Evolutionary conservation across 495 filamentous ascomycete species (phyloP).

Genomic region (Lasiosphaeris hirsuta): DNA sequence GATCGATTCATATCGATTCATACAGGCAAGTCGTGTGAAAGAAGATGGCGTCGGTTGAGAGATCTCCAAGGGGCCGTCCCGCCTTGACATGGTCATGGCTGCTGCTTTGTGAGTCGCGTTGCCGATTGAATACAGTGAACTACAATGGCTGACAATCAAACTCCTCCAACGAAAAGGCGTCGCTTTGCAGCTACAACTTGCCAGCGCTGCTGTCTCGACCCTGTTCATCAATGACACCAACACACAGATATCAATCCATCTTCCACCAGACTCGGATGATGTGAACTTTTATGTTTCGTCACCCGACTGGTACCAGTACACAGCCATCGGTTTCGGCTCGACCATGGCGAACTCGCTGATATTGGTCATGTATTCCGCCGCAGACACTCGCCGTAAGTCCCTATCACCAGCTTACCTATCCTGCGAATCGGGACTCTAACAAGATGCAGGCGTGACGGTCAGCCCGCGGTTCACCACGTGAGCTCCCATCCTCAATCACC

Average conservation of each 20-base stretch:
- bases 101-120: too few relatives aligned
- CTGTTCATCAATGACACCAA: conserved; percentile 22
- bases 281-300: conserved; percentile 29
- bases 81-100: too few relatives aligned
- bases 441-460: conserved; percentile 15
- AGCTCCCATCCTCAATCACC: background rate
- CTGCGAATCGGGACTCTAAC: background rate
- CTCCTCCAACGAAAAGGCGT: conserved; percentile 3
- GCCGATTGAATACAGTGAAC: background rate
- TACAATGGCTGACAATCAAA: conserved; percentile 16
- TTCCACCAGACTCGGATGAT: conserved; percentile 24
- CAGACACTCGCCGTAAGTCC: conserved; percentile 10
- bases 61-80: too few relatives aligned
- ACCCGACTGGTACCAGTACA: conserved; percentile 28
- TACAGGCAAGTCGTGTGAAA: too few relatives aligned
- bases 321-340: conserved; percentile 28
- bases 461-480: conserved; percentile 22
- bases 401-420: background rate
- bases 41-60: too few relatives aligned
- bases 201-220: conserved; percentile 13
- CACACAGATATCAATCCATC: conserved; percentile 24
- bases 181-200: conserved; percentile 1
- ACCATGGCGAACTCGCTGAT: conserved; percentile 24
- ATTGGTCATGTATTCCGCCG: conserved; percentile 27
- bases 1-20: too few relatives aligned